Evolutionary conservation across 139 green algal genomes (phyloP).

Genomic region (Helicosporidium sp.): DNA sequence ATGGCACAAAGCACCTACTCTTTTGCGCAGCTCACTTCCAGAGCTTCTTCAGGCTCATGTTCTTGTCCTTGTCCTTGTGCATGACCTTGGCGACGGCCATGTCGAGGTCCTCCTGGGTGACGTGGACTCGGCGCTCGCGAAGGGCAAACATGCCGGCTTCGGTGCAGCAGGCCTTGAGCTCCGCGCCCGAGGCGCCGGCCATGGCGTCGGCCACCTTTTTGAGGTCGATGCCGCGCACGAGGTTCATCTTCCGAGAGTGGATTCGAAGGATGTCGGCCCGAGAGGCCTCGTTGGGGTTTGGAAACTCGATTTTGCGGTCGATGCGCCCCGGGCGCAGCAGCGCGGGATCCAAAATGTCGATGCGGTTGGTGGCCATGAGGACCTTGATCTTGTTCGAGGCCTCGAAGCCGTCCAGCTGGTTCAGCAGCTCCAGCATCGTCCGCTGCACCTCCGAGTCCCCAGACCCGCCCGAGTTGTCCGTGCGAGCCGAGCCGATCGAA

Average conservation of each 20-base stretch:
- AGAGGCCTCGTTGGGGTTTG: conserved; percentile 76
- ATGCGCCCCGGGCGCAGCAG: conserved; percentile 94
- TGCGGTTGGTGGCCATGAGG: conserved; percentile 96
- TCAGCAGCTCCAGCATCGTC: conserved; percentile 98
- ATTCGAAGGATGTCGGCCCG: conserved; percentile 90
- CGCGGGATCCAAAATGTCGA: conserved; percentile 94
- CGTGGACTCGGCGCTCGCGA: conserved; percentile 85
- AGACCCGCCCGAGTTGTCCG: conserved; percentile 54
- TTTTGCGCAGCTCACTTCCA: conserved; percentile 63
- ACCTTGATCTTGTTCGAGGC: conserved; percentile 98
- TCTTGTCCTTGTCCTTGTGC: conserved; percentile 87
- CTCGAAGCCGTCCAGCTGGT: conserved; percentile 99
- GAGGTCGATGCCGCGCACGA: conserved; percentile 85
- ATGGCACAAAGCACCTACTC: no score
- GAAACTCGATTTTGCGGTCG: conserved; percentile 99
- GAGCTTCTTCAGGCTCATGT: conserved; percentile 89
- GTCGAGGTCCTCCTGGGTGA: conserved; percentile 98
- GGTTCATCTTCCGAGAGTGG: conserved; percentile 79
- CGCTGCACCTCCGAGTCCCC: conserved; percentile 96
- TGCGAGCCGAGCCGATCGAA: conserved; percentile 81
- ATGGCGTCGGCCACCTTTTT: conserved; percentile 87
- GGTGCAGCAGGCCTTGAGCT: conserved; percentile 92
- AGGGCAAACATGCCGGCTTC: conserved; percentile 98
- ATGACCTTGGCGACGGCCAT: conserved; percentile 97
- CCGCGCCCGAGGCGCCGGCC: conserved; percentile 66